Evolutionary conservation across 2,329 filamentous ascomycete species (phyloP), one percentile per base, ranked within the genome.

Genomic region (Pyrenophora teres): DNA sequence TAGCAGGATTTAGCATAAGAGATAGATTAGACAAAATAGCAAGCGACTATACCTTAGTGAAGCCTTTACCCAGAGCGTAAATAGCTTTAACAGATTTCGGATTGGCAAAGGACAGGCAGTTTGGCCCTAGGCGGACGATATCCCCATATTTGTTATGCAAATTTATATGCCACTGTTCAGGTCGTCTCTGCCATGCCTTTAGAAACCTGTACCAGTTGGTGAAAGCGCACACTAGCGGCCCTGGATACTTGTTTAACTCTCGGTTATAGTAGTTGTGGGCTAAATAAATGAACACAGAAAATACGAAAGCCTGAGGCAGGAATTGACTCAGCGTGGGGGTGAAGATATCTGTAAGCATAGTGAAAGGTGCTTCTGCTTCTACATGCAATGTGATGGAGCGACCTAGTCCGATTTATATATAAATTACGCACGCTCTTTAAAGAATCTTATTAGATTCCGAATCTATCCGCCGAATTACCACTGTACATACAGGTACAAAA

Each of bases 51-150:
- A 43, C 32, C n/a, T 43, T 38, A 9, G 16, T 37, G 23, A 40
- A 50, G 7, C 21, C 40, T 18, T 39, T 39, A 18, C 33, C 40
- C 16, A 43, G 23, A 15, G 31, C 40, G 31, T 50, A 50, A 13
- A 50, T 50, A 12, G 21, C 13, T n/a, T 50, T 39, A 35, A 44
- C 33, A 8, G 30, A 33, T 16, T 15, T 48, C 4, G 46, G 46
- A 27, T 48, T 36, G 16, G 18, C 13, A 12, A 48, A 33, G n/a
- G 38, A 41, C 6, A 48, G 15, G 18, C 27, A 35, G 31, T 48
- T 85, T 0, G 90, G 90, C 64, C 89, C 87, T 59, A 95, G 87
- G 21, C 90, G 83, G 15, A 94, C 85, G 0, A 95, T 75, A 10
- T 85, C 85, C 3, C 90, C 90, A 36, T 87, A 77, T 64, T 85